Evolutionary conservation across 169 alveolate species (phyloP), one percentile per base, ranked within the genome.

Genomic region (Plasmodium billcollinsi): DNA sequence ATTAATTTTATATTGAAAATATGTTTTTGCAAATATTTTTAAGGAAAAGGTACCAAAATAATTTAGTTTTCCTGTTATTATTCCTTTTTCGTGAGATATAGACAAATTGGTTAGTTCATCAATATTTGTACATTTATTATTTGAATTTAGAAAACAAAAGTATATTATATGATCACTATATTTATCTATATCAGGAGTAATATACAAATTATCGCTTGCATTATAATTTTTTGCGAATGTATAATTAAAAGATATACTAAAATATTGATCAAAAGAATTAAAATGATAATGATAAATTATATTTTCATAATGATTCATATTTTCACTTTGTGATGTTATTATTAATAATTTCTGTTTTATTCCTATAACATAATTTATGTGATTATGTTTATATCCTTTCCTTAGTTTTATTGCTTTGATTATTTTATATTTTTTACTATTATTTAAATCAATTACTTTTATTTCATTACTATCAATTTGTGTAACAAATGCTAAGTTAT

Each of bases 21-120:
- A 58, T 14, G 88, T 86, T 86, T 72, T 86, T 29, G 92, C 92
- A 86, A 86, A 86, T 21, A 86, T 86, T 72, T 47, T 71, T 59
- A 86, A 86, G 26, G 58, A 49, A 49, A 86, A 86, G 5, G 3
- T 50, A 14, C 92, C 92, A 62, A 71, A 86, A 74, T 86, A 73
- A 5, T 86, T 86, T 62, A 86, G 21, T 49, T 86, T 62, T 62
- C 92, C 92, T 7, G 76, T 67, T 86, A 86, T 72, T 58, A 72
- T 33, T 45, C 92, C 92, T 5, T 75, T 59, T 6, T 56, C 71
- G 39, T 33, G 56, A 26, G 92, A 86, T 15, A 86, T 86, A 20
- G 71, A 52, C 62, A 86, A 86, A 4, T 86, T 59, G 18, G 92
- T 86, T 63, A 73, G 21, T 70, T 62, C 88, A 54, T 86, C 92